Percentiles rank a stretch among this genome's conserved stretches.
Evolutionary conservation across 192 early-diverging fungal species (phyloP).

Genomic region (Coemansia sp.): DNA sequence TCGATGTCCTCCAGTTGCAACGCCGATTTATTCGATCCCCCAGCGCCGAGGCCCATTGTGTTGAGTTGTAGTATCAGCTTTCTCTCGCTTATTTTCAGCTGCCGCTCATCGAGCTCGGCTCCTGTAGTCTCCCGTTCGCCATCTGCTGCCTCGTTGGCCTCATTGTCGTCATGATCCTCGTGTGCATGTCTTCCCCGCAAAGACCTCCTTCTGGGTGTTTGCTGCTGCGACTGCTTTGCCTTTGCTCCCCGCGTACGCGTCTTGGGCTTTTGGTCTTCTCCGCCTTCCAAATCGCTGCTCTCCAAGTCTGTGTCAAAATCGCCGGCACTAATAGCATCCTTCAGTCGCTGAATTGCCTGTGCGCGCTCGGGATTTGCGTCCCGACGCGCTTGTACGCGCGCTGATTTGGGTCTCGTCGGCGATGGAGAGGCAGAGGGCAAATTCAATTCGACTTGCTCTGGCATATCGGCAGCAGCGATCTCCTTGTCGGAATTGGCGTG

Average conservation of each 20-base stretch:
- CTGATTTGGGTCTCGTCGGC: constrained; percentile 2
- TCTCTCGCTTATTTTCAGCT: not conserved
- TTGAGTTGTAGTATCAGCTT: constrained; percentile 42
- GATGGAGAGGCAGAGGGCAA: not conserved
- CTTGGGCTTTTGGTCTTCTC: not conserved
- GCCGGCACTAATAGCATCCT: constrained; percentile 36
- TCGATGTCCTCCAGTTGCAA: constrained; percentile 42
- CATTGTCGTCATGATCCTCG: constrained; percentile 16
- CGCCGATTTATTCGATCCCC: not conserved
- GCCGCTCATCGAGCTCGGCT: not conserved
- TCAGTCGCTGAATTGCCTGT: constrained; percentile 33
- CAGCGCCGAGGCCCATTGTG: constrained; percentile 2
- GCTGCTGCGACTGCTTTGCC: not conserved
- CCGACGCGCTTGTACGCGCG: constrained; percentile 43
- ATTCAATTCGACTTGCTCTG: not conserved
- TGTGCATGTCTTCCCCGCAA: not conserved
- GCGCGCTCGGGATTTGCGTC: constrained; percentile 32
- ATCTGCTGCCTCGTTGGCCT: too few relatives aligned
- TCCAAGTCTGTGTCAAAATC: constrained; percentile 33
- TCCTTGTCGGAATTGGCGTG: not conserved
- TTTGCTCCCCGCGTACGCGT: not conserved
- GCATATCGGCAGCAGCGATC: not conserved
- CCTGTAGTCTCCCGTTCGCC: constrained; percentile 4
- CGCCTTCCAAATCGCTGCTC: constrained; percentile 4
- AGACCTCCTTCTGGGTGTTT: not conserved